Evolutionary conservation across 2,329 filamentous ascomycete genomes (phyloP), one percentile per base, ranked within the genome.

Genomic region (Apiospora sp.): DNA sequence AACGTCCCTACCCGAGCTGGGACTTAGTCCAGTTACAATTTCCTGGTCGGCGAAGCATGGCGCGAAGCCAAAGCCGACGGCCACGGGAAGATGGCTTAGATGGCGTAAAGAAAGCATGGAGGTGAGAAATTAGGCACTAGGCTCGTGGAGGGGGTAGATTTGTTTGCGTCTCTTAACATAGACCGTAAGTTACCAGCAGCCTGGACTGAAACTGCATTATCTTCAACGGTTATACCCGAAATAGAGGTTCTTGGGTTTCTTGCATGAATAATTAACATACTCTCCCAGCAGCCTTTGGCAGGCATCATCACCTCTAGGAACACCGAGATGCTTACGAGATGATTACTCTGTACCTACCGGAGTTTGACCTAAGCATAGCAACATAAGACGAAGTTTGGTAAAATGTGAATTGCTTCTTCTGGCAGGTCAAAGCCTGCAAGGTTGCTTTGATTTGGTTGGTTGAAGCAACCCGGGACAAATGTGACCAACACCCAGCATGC

Each of bases 1-100:
- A 68, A 68, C 43, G 67, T 68, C n/a, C 19, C 24, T 68, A 44
- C 67, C 67, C 41, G 67, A 48, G 67, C 67, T 68, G 41, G 41
- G 41, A 34, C 67, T 68, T 46, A 48, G n/a, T 44, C 41, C 41
- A 46, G 58, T n/a, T 46, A 48, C 67, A 68, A 68, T 68, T 46
- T 68, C 67, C 67, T 46, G 43, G 41, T n/a, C n/a, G 41, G 43
- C n/a, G 41, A 48, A n/a, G 44, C 41, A 68, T 48, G 67, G 67
- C 67, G 67, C 27, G 13, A 46, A 68, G 67, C 67, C 67, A 48
- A 30, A 34, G 67, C 58, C n/a, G 58, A n/a, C 58, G 22, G 34
- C 30, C 34, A 14, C 34, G 34, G 54, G 14, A 48, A 58, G 27
- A 41, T 64, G 58, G 58, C 58, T 64, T 64, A 34, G 58, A 64